These are phyloP conservation scores for Cylindrotheca fusiformis DNA, from an alignment of 108 stramenopile genomes.

Conservation along the genomic window DNA sequence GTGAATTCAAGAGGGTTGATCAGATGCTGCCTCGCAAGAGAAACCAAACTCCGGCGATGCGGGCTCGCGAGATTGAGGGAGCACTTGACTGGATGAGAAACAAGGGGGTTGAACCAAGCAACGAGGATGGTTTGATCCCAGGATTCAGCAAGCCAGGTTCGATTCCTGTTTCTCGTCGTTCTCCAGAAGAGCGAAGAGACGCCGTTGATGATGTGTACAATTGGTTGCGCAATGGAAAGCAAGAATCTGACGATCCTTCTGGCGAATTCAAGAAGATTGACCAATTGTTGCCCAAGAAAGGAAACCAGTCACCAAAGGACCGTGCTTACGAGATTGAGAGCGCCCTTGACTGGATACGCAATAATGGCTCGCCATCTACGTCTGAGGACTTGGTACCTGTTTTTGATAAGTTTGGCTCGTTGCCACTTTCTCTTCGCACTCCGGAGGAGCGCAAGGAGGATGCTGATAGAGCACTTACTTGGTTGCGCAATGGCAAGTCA, in stretches of 20 bases:
- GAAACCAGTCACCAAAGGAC: constrained; percentile 8
- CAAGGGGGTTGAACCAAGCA: too few species aligned
- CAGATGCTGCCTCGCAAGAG: too few species aligned
- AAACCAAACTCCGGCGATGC: constrained; percentile 3
- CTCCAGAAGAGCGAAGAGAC: constrained; percentile 22
- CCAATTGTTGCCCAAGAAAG: too few species aligned
- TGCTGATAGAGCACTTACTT: constrained; percentile 26
- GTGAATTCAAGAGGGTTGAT: too few species aligned
- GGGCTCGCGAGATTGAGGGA: too few species aligned
- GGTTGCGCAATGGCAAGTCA: constrained; percentile 8
- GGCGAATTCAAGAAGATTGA: constrained; percentile 7
- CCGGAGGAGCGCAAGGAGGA: constrained; percentile 22
- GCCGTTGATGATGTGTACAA: constrained; percentile 5
- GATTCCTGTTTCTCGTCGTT: constrained; percentile 1
- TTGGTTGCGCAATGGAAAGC: constrained; percentile 25
- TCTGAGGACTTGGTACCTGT: neutral
- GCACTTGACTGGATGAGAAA: too few species aligned
- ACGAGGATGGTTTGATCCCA: neutral
- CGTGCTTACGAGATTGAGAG: too few species aligned
- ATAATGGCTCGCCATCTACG: constrained; percentile 7
- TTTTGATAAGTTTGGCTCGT: constrained; percentile 1
- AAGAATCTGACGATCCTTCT: neutral
- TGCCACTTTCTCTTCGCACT: constrained; percentile 2
- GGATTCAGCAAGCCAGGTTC: constrained; percentile 9
- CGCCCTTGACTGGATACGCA: constrained; percentile 12